These are phyloP conservation scores for Lachancea kluyveri DNA, from an alignment of 805 yeast genomes.

Conservation along the genomic window DNA sequence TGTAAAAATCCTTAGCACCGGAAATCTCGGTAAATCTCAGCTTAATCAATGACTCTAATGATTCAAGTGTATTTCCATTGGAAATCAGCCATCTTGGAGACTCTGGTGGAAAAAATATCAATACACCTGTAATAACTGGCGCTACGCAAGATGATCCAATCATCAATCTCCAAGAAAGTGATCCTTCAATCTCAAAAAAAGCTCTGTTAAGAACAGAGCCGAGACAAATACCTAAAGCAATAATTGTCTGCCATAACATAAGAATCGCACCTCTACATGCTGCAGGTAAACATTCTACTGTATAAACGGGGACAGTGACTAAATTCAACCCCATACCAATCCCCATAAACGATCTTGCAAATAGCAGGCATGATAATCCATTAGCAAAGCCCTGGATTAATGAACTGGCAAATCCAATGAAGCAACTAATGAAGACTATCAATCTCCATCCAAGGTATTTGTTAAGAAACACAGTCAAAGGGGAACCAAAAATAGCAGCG, in stretches of 20 bases:
- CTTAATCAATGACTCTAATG: conserved; percentile 41
- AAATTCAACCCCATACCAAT: conserved; percentile 63
- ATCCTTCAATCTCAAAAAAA: conserved; percentile 41
- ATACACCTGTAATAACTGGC: conserved; percentile 44
- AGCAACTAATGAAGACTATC: conserved; percentile 51
- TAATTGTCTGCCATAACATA: conserved; percentile 69
- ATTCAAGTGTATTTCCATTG: conserved; percentile 42
- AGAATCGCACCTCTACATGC: conserved; percentile 57
- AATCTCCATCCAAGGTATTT: conserved; percentile 51
- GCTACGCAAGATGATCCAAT: conserved; percentile 59
- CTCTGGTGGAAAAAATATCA: conserved; percentile 57
- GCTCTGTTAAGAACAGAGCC: conserved; percentile 58
- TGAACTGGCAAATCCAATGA: conserved; percentile 52
- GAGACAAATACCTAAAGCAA: conserved; percentile 68
- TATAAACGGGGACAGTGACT: conserved; percentile 61
- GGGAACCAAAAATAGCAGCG: conserved; percentile 50
- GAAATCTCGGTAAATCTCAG: conserved; percentile 43
- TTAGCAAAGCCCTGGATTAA: conserved; percentile 60
- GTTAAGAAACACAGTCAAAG: conserved; percentile 49
- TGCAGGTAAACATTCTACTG: conserved; percentile 58
- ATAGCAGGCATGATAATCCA: conserved; percentile 53
- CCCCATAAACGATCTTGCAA: conserved; percentile 55
- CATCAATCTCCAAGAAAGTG: conserved; percentile 61
- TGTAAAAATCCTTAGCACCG: conserved; percentile 63
- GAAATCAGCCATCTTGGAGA: conserved; percentile 66